Evolutionary conservation across 2,329 filamentous ascomycete genomes (phyloP).

Genomic region (Verticillium dahliae): DNA sequence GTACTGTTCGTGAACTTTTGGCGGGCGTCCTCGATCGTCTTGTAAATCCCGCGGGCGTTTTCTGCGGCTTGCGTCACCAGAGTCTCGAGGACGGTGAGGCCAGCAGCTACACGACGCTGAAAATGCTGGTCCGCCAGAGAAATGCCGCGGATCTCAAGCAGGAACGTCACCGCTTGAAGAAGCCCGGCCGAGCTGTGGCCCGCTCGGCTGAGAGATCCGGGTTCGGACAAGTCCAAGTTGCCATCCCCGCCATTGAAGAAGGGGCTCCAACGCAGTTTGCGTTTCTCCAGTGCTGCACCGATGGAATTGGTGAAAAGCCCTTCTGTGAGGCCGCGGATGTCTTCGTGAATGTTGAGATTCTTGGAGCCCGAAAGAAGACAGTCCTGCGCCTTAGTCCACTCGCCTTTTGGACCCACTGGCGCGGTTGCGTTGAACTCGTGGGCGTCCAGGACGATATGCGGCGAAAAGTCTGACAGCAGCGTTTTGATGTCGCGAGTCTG

Average conservation of each 20-base stretch:
- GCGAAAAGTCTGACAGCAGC: conserved; percentile 4
- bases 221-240: conserved; percentile 5
- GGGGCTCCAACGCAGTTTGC: conserved; percentile 4
- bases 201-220: conserved; percentile 5
- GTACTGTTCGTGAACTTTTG: conserved; percentile 4
- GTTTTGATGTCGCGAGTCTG: conserved; percentile 6
- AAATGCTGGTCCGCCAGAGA: conserved; percentile 8
- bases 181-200: conserved; percentile 5
- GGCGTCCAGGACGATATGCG: conserved; percentile 7
- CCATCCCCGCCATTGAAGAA: conserved; percentile 6
- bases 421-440: conserved; percentile 7
- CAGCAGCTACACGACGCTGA: conserved; percentile 6
- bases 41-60: conserved; percentile 3
- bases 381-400: conserved; percentile 8
- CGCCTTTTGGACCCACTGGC: background rate
- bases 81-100: conserved; percentile 3
- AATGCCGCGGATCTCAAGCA: conserved; percentile 9
- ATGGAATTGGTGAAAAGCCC: conserved; percentile 5
- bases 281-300: conserved; percentile 1
- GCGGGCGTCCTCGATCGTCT: conserved; percentile 7
- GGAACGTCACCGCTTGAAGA: conserved; percentile 5
- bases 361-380: conserved; percentile 4
- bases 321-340: conserved; percentile 5
- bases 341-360: conserved; percentile 7
- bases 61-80: conserved; percentile 4